Percentiles rank a stretch among this genome's conserved stretches.
Evolutionary conservation across 2,329 filamentous ascomycete species (phyloP).

Genomic region (Moelleriella libera): DNA sequence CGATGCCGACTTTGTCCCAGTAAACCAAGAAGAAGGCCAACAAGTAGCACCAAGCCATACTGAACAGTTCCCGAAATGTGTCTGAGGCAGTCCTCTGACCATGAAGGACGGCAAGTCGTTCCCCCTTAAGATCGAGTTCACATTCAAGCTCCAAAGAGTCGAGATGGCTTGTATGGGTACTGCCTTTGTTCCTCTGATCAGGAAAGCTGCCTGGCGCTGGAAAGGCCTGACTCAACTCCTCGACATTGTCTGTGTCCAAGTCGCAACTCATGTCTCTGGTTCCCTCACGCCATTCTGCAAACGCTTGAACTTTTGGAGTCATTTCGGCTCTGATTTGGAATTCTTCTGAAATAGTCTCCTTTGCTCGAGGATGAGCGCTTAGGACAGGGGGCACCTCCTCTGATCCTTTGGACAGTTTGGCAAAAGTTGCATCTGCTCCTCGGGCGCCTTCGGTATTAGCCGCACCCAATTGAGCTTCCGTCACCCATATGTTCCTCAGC

Average conservation of each 20-base stretch:
- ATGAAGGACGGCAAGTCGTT: background rate
- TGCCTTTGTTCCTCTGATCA: no score
- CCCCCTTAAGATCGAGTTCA: background rate
- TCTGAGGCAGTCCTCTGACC: background rate
- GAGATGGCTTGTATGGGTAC: no score
- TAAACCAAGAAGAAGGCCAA: conserved; percentile 12
- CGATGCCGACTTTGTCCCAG: conserved; percentile 21
- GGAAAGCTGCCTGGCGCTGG: conserved; percentile 15
- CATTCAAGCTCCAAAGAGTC: background rate
- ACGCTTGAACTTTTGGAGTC: background rate
- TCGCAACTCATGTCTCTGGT: background rate
- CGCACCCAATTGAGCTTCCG: background rate
- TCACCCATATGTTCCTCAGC: background rate
- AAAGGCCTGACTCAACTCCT: conserved; percentile 4
- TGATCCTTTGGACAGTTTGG: background rate
- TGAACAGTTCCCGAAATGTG: background rate
- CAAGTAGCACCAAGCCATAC: conserved; percentile 3
- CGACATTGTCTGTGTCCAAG: background rate
- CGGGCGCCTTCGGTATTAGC: background rate
- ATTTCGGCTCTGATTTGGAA: no score
- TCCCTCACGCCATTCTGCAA: background rate
- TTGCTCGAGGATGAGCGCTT: background rate
- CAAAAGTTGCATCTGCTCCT: background rate
- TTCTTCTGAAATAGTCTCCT: no score
- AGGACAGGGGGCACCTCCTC: background rate